Percentiles rank a stretch among this genome's conserved stretches.
Evolutionary conservation across 2,329 filamentous ascomycete species (phyloP).

Genomic region (Claviceps pusilla): DNA sequence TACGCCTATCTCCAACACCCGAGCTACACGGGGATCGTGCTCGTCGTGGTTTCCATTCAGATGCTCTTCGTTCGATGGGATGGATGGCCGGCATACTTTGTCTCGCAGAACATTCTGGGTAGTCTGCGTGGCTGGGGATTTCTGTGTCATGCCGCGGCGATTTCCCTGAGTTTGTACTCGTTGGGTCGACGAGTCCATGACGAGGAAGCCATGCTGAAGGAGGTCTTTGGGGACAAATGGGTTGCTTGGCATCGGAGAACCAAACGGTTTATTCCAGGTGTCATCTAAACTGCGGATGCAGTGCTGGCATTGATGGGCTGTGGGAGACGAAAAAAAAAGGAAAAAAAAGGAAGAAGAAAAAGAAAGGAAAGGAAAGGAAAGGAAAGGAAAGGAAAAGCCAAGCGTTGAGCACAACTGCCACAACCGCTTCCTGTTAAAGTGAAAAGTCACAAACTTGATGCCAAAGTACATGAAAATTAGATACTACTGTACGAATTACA

Average conservation of each 20-base stretch:
- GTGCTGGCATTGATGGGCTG: background rate
- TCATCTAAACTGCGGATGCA: background rate
- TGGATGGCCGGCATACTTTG: conserved; percentile 24
- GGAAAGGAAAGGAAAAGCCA: no score
- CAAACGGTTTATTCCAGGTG: conserved; percentile 30
- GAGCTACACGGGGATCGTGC: conserved; percentile 30
- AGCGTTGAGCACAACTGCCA: background rate
- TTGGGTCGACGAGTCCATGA: conserved; percentile 23
- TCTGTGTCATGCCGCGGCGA: background rate
- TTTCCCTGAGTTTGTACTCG: background rate
- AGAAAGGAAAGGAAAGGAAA: no score
- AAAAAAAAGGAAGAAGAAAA: no score
- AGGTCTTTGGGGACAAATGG: conserved; percentile 32
- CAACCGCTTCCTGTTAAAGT: background rate
- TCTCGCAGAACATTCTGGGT: conserved; percentile 13
- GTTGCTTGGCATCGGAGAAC: conserved; percentile 32
- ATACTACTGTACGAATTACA: no score
- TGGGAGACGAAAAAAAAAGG: no score
- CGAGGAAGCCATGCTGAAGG: conserved; percentile 35
- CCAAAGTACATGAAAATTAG: no score
- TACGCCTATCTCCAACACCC: conserved; percentile 37
- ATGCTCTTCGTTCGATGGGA: conserved; percentile 23
- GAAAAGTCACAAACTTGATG: background rate
- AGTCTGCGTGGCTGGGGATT: conserved; percentile 1
- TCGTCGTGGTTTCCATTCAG: conserved; percentile 19